Conservation (phyloP, 2,329 filamentous ascomycete species). For the Ambrosiella xylebori region DNA sequence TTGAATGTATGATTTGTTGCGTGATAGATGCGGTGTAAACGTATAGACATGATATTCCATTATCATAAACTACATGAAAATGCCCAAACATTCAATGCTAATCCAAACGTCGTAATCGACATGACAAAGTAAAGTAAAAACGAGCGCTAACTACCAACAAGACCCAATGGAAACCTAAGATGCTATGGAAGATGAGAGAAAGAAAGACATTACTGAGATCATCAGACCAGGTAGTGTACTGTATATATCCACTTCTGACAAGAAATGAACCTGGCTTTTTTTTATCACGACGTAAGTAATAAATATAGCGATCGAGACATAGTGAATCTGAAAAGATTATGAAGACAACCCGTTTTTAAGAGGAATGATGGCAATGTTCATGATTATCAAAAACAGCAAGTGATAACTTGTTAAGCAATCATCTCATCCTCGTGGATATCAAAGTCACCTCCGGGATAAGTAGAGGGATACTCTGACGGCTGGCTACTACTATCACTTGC, state of each 20-base stretch:
- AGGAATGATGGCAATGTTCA: background rate
- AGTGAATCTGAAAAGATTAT: background rate
- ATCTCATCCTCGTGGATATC: constrained; percentile 26
- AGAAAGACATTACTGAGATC: background rate
- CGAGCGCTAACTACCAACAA: too few species aligned
- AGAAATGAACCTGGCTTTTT: background rate
- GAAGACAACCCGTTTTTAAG: background rate
- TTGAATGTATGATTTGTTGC: too few species aligned
- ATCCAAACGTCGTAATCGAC: too few species aligned
- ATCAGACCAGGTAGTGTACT: background rate
- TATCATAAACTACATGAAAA: too few species aligned
- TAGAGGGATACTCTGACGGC: constrained; percentile 39
- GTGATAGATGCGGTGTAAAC: too few species aligned
- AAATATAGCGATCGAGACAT: background rate
- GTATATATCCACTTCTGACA: background rate
- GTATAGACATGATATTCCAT: too few species aligned
- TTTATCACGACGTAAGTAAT: background rate
- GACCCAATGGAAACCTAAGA: background rate
- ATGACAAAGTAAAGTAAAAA: too few species aligned
- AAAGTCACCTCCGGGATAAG: constrained; percentile 26
- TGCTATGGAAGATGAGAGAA: background rate
- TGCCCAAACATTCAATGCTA: too few species aligned
- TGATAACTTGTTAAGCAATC: constrained; percentile 5
- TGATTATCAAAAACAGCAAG: background rate
- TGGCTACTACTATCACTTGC: constrained; percentile 26